Conservation (phyloP, 495 filamentous ascomycete species). For the Penicillium argentinense region DNA sequence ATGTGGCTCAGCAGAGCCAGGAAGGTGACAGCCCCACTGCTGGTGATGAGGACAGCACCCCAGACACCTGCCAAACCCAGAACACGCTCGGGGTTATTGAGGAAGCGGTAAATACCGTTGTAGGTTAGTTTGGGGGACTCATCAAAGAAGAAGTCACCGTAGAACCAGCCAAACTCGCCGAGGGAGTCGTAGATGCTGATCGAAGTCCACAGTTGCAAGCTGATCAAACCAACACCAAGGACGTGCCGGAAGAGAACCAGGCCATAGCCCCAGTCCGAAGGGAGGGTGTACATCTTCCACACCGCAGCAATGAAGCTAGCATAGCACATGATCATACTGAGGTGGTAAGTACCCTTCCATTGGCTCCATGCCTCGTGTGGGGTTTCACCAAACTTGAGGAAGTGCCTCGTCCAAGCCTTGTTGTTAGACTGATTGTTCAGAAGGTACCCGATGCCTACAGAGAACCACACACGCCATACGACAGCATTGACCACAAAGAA, state of each 20-base stretch:
- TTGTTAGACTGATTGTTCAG: conserved; percentile 81
- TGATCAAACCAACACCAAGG: conserved; percentile 74
- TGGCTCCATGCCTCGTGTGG: conserved; percentile 92
- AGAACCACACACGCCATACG: conserved; percentile 88
- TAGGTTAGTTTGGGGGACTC: conserved; percentile 85
- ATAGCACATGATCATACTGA: conserved; percentile 87
- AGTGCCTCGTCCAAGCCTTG: conserved; percentile 94
- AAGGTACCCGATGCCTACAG: conserved; percentile 81
- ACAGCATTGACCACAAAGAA: conserved; percentile 80
- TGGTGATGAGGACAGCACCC: conserved; percentile 91
- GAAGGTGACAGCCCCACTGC: conserved; percentile 78
- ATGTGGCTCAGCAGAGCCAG: conserved; percentile 84
- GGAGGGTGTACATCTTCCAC: conserved; percentile 93
- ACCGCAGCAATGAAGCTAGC: conserved; percentile 84
- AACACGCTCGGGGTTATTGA: conserved; percentile 96
- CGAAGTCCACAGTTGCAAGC: conserved; percentile 90
- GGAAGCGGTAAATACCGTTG: conserved; percentile 93
- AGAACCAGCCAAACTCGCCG: conserved; percentile 99
- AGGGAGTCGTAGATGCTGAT: conserved; percentile 94
- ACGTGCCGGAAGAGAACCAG: conserved; percentile 84
- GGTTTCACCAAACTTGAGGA: conserved; percentile 92
- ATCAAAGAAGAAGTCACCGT: conserved; percentile 94
- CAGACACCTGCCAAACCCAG: conserved; percentile 94
- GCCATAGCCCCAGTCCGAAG: conserved; percentile 80
- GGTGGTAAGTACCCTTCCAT: conserved; percentile 95